Base-by-base conservation (phyloP, 495 filamentous ascomycete species). In the Jackrogersella multiformis region DNA sequence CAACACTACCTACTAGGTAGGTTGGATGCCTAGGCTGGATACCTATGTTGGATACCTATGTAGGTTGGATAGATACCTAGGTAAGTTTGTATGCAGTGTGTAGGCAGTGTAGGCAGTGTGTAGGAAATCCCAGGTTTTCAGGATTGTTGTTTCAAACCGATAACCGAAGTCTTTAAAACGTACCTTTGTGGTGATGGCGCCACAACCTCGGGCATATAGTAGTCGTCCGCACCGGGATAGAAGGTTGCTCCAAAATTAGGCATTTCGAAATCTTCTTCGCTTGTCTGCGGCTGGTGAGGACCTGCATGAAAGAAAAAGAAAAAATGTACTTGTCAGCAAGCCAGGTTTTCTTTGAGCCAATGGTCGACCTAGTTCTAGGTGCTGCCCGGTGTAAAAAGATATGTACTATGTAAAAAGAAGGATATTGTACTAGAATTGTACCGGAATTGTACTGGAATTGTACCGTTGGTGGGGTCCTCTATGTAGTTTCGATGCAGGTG, bases 151-250 rank as follows among this genome's bases (percentile, higher is more conserved):
- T 36, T 36, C 34, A 36, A 36, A 49, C 42, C 56, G 55, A 54
- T 36, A 51, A 39, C 44, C n/a, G n/a, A n/a, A n/a, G n/a, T 44
- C 68, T 57, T 55, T 38, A 39, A 10, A 54, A 81, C 89, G 73
- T 77, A 97, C 94, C 94, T 88, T 85, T 98, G 93, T 68, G 94
- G 94, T 68, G 90, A 82, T 61, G 94, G 94, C 66, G 81, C 81
- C 49, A 83, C 59, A 59, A 85, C 81, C 60, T 84, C 82, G 34
- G 86, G 87, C 83, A 88, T 89, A 77, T 90, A 92, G 71, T 92
- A 97, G 79, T 96, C 92, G 82, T 97, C 94, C 63, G 89, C 91
- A 73, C 94, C 92, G 68, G 95, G 94, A 77, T 91, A 90, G 81
- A 96, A 97, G 46, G 94, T 96, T 61, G 94, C 92, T 74, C 89